These are phyloP conservation scores for Gracilaria gracilis DNA, from an alignment of 23 red algal species.

Conservation along the genomic window DNA sequence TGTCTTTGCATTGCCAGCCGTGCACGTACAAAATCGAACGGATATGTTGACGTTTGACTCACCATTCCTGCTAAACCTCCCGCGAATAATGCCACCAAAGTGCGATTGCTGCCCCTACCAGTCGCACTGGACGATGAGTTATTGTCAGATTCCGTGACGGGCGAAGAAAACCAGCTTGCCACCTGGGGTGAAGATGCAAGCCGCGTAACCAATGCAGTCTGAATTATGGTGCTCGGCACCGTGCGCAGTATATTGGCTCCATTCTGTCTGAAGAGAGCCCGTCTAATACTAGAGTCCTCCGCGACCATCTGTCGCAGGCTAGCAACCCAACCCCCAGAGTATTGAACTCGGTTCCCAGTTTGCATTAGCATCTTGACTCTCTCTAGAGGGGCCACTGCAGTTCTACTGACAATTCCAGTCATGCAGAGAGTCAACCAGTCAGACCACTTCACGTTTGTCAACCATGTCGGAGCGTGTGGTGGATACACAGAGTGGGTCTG, in stretches of 20 bases:
- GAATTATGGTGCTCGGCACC: conserved; percentile 87
- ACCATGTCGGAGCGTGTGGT: neutral
- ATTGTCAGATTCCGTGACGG: neutral
- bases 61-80: conserved; percentile 81
- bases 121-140: neutral
- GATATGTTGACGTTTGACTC: conserved; percentile 75
- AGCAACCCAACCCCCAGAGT: conserved; percentile 44
- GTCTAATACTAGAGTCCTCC: conserved; percentile 49
- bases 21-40: conserved; percentile 84
- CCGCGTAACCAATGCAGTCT: conserved; percentile 68
- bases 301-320: conserved; percentile 81
- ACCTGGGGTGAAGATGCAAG: conserved; percentile 19
- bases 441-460: conserved; percentile 36
- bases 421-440: conserved; percentile 77
- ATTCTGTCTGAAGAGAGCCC: conserved; percentile 88
- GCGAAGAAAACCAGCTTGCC: conserved; percentile 1
- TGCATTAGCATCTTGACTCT: conserved; percentile 92
- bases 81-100: conserved; percentile 47
- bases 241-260: conserved; percentile 95
- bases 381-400: conserved; percentile 92
- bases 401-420: conserved; percentile 76
- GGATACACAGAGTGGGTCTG: conserved; percentile 3
- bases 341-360: conserved; percentile 37
- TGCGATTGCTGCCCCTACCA: conserved; percentile 12
- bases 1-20: conserved; percentile 80